Conservation (phyloP, 768 basidiomycete species). For the Trametes sanguinea region DNA sequence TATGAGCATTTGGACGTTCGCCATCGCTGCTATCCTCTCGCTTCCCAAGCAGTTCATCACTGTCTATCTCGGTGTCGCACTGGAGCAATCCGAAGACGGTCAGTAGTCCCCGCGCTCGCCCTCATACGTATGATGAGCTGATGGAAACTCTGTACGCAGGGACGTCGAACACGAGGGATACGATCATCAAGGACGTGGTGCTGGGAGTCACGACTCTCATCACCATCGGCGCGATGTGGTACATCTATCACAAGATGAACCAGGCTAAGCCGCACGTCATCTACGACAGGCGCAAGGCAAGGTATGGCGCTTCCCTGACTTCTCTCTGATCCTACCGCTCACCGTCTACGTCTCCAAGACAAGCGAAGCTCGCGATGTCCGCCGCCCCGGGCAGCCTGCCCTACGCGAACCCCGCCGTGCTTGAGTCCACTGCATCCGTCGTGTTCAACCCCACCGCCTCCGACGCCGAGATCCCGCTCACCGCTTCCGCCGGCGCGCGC, state of each 20-base stretch:
- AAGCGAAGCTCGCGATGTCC: slow-evolving; percentile 46
- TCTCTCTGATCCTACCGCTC: background rate
- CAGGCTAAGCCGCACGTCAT: slow-evolving; percentile 67
- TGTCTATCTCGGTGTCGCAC: slow-evolving; percentile 84
- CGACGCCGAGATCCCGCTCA: slow-evolving; percentile 45
- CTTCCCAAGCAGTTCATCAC: slow-evolving; percentile 91
- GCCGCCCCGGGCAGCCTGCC: slow-evolving; percentile 11
- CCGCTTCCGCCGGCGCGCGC: slow-evolving; percentile 25
- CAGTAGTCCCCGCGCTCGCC: background rate
- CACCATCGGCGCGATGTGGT: slow-evolving; percentile 82
- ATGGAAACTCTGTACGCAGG: slow-evolving; percentile 19
- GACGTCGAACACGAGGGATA: slow-evolving; percentile 47
- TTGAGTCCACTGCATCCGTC: slow-evolving; percentile 35
- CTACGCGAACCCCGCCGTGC: slow-evolving; percentile 27
- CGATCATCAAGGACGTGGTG: slow-evolving; percentile 69
- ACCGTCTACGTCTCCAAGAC: slow-evolving; percentile 39
- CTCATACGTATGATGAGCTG: background rate
- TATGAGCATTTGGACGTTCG: slow-evolving; percentile 78
- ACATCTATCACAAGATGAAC: slow-evolving; percentile 73
- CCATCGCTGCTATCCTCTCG: slow-evolving; percentile 77
- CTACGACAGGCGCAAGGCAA: slow-evolving; percentile 67
- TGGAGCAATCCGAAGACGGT: slow-evolving; percentile 50
- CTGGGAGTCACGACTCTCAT: slow-evolving; percentile 68
- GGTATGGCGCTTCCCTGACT: slow-evolving; percentile 38
- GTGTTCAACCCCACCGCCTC: slow-evolving; percentile 41